phyloP scores from a whole-genome alignment of 2,329 filamentous ascomycete genomes.

The Arthrinium puccinioides region DNA sequence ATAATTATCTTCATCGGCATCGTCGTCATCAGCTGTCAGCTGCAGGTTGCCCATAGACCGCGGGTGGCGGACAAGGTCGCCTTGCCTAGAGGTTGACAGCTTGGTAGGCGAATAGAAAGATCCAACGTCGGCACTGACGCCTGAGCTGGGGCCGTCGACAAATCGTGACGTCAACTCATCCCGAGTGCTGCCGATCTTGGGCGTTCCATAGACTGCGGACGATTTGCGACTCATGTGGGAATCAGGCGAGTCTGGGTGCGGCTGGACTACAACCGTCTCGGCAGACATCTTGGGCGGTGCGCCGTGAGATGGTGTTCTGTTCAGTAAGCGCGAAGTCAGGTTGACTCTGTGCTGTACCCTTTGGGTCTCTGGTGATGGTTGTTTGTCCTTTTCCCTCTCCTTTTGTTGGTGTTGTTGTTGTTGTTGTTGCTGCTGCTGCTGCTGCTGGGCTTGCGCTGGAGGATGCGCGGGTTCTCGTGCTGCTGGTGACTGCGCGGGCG shows the following conservation, averaged over 20 bases:
- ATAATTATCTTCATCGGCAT: slow-evolving; percentile 21
- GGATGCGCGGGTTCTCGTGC: too few relatives aligned
- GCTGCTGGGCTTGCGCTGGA: too few relatives aligned
- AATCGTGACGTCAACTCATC: slow-evolving; percentile 53
- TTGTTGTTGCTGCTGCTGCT: too few relatives aligned
- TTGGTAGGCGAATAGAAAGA: slow-evolving; percentile 40
- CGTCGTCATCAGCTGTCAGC: slow-evolving; percentile 17
- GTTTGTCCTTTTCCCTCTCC: slow-evolving; percentile 4
- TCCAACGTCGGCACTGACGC: slow-evolving; percentile 37
- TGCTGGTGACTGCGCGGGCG: slow-evolving; percentile 11
- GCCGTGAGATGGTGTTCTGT: slow-evolving; percentile 54
- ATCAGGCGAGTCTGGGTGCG: slow-evolving; percentile 25
- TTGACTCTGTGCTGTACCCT: slow-evolving; percentile 52
- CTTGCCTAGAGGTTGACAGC: slow-evolving; percentile 21
- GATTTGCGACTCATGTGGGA: slow-evolving; percentile 30
- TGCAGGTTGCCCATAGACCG: slow-evolving; percentile 33
- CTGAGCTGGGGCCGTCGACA: slow-evolving; percentile 43
- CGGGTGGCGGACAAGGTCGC: slow-evolving; percentile 29
- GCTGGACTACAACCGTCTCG: slow-evolving; percentile 44
- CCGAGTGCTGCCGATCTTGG: slow-evolving; percentile 31
- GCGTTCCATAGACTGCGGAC: slow-evolving; percentile 28
- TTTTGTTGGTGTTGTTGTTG: slow-evolving; percentile 12
- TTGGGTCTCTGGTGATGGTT: slow-evolving; percentile 29
- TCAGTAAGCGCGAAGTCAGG: slow-evolving; percentile 60
- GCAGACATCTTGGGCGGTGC: slow-evolving; percentile 59